Evolutionary conservation across 148 eudicot species (phyloP).

Genomic region (Rhododendron mucronatum): DNA sequence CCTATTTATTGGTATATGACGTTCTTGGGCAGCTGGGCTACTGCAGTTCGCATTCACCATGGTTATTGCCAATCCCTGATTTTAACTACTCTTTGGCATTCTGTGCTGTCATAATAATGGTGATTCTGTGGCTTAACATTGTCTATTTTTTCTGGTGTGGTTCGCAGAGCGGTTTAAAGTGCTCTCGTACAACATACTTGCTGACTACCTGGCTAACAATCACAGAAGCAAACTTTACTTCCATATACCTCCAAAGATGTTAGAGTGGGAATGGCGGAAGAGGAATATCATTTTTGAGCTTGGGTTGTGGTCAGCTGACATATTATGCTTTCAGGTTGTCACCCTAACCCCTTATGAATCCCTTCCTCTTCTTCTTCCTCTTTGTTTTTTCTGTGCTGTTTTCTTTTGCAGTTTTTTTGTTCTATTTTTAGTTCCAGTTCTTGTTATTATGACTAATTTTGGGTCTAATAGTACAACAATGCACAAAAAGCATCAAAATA

Average conservation of each 20-base stretch:
- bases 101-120: not conserved
- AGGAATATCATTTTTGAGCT: conserved; percentile 71
- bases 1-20: not conserved
- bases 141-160: conserved; percentile 3
- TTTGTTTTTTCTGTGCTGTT: not conserved
- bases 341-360: not conserved
- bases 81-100: not conserved
- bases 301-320: conserved; percentile 87
- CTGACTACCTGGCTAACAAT: conserved; percentile 76
- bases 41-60: not conserved
- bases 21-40: not conserved
- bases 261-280: conserved; percentile 89
- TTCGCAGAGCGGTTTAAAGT: conserved; percentile 74
- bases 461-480: not conserved
- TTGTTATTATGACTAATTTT: not conserved
- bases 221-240: conserved; percentile 66
- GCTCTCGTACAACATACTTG: conserved; percentile 89
- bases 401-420: not conserved
- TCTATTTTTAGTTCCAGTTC: not conserved
- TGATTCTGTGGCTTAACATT: not conserved
- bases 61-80: not conserved
- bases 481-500: not conserved
- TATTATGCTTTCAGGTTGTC: conserved; percentile 86
- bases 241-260: conserved; percentile 64
- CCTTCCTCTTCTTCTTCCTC: not conserved